These are phyloP conservation scores for Tolypocladium endophyticum DNA, from an alignment of 2,329 filamentous ascomycete genomes.

Conservation along the genomic window DNA sequence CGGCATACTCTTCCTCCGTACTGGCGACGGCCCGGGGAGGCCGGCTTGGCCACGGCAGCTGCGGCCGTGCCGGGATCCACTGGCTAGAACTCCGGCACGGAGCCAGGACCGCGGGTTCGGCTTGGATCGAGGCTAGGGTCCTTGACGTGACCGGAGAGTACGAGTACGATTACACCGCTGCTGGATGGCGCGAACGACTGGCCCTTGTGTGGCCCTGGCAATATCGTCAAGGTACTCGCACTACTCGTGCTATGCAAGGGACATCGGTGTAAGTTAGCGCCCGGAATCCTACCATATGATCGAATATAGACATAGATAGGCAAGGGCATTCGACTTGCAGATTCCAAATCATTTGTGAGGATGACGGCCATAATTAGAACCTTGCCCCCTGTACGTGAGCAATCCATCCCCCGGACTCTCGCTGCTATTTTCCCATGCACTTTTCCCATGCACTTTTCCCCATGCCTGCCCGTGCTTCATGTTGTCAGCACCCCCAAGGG, in stretches of 20 bases:
- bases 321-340: background rate
- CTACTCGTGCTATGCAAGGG: background rate
- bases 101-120: background rate
- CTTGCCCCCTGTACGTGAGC: background rate
- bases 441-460: background rate
- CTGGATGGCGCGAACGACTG: background rate
- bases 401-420: background rate
- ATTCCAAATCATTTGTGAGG: background rate
- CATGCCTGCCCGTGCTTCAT: background rate
- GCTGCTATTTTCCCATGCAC: too few relatives aligned
- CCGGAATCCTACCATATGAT: background rate
- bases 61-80: background rate
- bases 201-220: background rate
- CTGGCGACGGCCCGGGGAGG: too few relatives aligned
- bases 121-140: background rate
- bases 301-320: background rate
- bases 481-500: background rate
- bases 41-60: too few relatives aligned
- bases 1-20: too few relatives aligned
- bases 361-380: background rate
- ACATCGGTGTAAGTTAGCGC: background rate
- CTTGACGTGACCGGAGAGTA: background rate
- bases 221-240: background rate
- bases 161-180: background rate
- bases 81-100: background rate